phyloP scores from a whole-genome alignment of 164 flowering plant species.

The Annona squamosa region DNA sequence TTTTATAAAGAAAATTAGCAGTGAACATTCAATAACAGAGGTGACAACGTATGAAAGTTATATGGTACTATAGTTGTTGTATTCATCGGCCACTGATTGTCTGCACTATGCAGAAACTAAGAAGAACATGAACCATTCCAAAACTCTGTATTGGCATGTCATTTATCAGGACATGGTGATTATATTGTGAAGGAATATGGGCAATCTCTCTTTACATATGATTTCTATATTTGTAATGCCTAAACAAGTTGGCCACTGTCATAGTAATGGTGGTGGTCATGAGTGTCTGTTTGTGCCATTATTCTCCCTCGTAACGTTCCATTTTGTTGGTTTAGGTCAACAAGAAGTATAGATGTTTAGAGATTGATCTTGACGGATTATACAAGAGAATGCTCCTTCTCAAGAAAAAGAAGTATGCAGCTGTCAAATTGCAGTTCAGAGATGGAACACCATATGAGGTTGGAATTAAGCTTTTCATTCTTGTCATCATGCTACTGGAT shows the following conservation, averaged over 20 bases:
- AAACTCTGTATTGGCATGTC: not conserved
- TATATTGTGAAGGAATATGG: no score
- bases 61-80: not conserved
- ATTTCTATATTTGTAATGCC: not conserved
- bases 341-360: conserved; percentile 78
- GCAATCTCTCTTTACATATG: not conserved
- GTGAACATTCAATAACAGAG: not conserved
- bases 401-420: conserved; percentile 99
- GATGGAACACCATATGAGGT: conserved; percentile 81
- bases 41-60: not conserved
- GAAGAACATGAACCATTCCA: no score
- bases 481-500: conserved; percentile 5
- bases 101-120: no score
- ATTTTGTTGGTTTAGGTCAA: conserved; percentile 54
- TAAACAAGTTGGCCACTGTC: not conserved
- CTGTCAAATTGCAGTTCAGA: conserved; percentile 78
- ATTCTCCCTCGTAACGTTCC: not conserved
- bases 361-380: conserved; percentile 95
- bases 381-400: conserved; percentile 98
- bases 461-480: not conserved
- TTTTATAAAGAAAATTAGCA: not conserved
- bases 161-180: not conserved
- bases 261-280: not conserved
- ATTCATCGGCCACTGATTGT: no score
- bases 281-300: not conserved